Evolutionary conservation across 2,329 filamentous ascomycete species (phyloP), one percentile per base, ranked within the genome.

Genomic region (Penicillium sumatraense): DNA sequence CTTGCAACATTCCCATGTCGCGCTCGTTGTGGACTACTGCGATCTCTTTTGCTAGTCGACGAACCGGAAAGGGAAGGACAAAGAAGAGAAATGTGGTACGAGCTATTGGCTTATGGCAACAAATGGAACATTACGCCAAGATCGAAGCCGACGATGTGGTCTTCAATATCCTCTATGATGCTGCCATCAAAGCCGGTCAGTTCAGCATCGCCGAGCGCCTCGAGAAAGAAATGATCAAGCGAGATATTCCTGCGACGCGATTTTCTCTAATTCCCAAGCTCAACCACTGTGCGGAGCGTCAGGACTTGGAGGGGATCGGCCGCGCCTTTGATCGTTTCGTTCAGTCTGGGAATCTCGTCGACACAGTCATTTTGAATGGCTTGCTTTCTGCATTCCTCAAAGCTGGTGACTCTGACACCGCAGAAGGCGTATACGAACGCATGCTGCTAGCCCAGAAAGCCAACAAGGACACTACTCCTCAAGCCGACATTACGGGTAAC

Each of bases 81-180:
- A 81, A 84, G 42, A 79, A 82, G 41, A 67, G 81, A 36, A 83
- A 92, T 70, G 73, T 90, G 40, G 79, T 90, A 72, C 82, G 85
- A 5, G 87, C 90, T 0, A 79, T 99, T 42, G 83, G 86, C 45
- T 75, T 96, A 21, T 99, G 93, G 93, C 86, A 85, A 61, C 87
- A 95, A 65, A 98, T 98, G 92, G 95, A 99, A 73, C 81, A 84
- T 44, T 77, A 85, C 4, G 86, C 87, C 2, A 82, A 84, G 1
- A 72, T 91, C 13, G 76, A 78, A 62, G 87, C 84, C 31, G 89
- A 89, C 63, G 81, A 86, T 46, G 88, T 92, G n/a, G 96, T 93
- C 0, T 96, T 99, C 74, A 96, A 95, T 69, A 89, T 97, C 44
- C 82, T 99, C 11, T 97, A 96, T 65, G 90, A 97, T 68, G 84